Evolutionary conservation across 1,284 basidiomycete species (phyloP).

Genomic region (Puccinia hordei): DNA sequence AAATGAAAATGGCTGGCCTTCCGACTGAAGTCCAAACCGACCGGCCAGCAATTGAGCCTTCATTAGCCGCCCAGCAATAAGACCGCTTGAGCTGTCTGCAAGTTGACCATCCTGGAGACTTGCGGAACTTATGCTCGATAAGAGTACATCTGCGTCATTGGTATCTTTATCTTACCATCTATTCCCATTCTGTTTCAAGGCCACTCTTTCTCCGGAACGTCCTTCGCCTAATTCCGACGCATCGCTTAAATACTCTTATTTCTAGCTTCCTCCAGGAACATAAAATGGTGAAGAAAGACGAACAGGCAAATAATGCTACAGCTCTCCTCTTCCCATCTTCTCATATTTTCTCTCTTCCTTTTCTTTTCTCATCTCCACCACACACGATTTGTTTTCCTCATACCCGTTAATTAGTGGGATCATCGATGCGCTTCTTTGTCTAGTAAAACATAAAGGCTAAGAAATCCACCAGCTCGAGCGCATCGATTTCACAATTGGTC

Average conservation of each 20-base stretch:
- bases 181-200: neutral
- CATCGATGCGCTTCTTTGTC: no score
- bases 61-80: conserved; percentile 17
- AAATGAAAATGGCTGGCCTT: conserved; percentile 65
- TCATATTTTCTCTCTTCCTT: neutral
- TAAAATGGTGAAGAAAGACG: neutral
- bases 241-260: neutral
- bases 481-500: no score
- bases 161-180: neutral
- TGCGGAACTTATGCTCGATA: neutral
- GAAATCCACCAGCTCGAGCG: no score
- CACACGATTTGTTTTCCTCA: no score
- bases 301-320: neutral
- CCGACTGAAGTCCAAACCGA: conserved; percentile 28
- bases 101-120: neutral
- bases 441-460: no score
- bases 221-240: neutral
- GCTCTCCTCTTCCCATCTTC: neutral
- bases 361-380: neutral
- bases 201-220: neutral
- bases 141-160: neutral
- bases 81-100: neutral
- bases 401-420: no score
- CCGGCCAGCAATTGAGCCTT: conserved; percentile 19
- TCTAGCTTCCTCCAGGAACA: neutral